A percentile compares a stretch with the other conserved stretches of the same genome.
phyloP scores from a whole-genome alignment of 2,329 filamentous ascomycete genomes.

The Neonectria neomacrospora region DNA sequence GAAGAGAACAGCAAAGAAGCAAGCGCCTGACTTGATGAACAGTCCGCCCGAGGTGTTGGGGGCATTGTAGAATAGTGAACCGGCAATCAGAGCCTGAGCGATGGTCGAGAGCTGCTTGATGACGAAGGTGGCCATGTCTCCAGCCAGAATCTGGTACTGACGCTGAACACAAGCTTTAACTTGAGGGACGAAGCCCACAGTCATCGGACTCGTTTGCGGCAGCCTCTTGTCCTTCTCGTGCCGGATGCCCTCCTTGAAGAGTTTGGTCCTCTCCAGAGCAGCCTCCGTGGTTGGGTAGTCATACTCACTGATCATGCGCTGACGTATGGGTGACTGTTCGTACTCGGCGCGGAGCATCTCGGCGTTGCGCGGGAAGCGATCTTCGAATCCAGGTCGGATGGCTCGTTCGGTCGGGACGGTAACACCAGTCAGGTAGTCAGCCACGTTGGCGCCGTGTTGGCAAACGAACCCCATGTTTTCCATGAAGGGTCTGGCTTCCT shows the following conservation, averaged over 20 bases:
- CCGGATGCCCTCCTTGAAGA: constrained; percentile 64
- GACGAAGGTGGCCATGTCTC: constrained; percentile 72
- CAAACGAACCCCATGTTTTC: constrained; percentile 72
- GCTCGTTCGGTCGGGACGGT: constrained; percentile 75
- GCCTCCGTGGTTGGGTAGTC: constrained; percentile 63
- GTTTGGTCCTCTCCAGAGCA: constrained; percentile 60
- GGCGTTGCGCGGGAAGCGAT: constrained; percentile 58
- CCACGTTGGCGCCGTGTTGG: constrained; percentile 69
- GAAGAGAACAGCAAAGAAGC: constrained; percentile 73
- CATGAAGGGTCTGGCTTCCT: constrained; percentile 71
- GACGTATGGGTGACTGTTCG: constrained; percentile 61
- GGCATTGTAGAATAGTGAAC: constrained; percentile 75
- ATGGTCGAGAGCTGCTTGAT: constrained; percentile 71
- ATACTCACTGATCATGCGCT: constrained; percentile 65
- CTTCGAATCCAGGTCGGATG: constrained; percentile 58
- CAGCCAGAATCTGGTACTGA: constrained; percentile 72
- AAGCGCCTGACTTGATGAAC: constrained; percentile 71
- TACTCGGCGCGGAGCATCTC: constrained; percentile 60
- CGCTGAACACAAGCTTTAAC: constrained; percentile 66
- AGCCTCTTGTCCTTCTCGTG: constrained; percentile 67
- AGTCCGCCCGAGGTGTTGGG: constrained; percentile 67
- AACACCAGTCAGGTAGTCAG: constrained; percentile 73
- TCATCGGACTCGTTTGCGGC: constrained; percentile 65
- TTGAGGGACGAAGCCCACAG: constrained; percentile 64
- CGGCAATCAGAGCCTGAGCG: constrained; percentile 69